Percentiles rank a stretch among this genome's conserved stretches.
These are phyloP conservation scores for Aspergillus ellipticus DNA, from an alignment of 495 filamentous ascomycete species.

Conservation along the genomic window DNA sequence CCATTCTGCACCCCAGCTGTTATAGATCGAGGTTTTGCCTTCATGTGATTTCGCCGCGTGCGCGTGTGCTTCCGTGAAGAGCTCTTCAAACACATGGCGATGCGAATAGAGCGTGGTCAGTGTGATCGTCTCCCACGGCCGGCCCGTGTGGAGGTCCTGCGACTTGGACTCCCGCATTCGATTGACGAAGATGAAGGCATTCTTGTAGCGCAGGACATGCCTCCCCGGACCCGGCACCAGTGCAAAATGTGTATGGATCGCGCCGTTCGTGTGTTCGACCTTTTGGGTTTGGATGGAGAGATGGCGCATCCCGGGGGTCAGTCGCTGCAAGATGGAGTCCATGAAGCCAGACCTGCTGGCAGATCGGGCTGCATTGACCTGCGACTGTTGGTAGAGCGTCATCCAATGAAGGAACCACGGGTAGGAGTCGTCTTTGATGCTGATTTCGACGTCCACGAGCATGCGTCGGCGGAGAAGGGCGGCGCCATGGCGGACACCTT, in stretches of 20 bases:
- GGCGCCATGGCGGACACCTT: conserved; percentile 63
- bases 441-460: conserved; percentile 93
- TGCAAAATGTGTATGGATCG: conserved; percentile 73
- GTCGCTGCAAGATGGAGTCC: conserved; percentile 51
- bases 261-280: conserved; percentile 56
- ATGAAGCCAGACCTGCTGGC: conserved; percentile 41
- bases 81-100: conserved; percentile 76
- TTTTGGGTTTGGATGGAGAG: conserved; percentile 66
- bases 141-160: conserved; percentile 67
- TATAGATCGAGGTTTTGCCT: conserved; percentile 94
- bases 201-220: conserved; percentile 80
- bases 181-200: conserved; percentile 80
- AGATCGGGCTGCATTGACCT: conserved; percentile 38
- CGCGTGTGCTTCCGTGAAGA: conserved; percentile 80
- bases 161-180: conserved; percentile 75
- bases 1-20: conserved; percentile 77
- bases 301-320: conserved; percentile 62
- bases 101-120: conserved; percentile 87
- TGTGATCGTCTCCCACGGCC: conserved; percentile 91
- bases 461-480: conserved; percentile 75
- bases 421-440: conserved; percentile 87
- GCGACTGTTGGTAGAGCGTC: conserved; percentile 68
- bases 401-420: conserved; percentile 94
- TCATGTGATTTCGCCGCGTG: conserved; percentile 73
- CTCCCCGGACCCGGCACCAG: conserved; percentile 87